Evolutionary conservation across 306 rosid genomes (phyloP), one percentile per base, ranked within the genome.

Genomic region (Macrotyloma uniflorum): DNA sequence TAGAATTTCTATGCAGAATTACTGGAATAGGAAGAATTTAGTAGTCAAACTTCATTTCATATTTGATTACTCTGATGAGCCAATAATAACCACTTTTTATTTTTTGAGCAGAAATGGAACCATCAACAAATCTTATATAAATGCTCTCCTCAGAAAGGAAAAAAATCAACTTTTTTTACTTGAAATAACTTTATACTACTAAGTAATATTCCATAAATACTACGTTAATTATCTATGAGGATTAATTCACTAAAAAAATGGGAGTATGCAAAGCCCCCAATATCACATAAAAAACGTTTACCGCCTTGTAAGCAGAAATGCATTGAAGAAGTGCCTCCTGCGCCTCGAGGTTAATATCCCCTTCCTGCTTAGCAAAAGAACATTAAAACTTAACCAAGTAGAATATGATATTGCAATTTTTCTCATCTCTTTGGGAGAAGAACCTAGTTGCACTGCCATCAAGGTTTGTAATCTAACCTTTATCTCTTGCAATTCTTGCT

Each of bases 281-380:
- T 32, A 62, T 53, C 58, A 43, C 14, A 33, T 10, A 46, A 68
- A n/a, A 11, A 45, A 36, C 26, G 26, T 30, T 51, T 88, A 93
- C 98, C 94, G 85, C 87, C 76, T 75, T 88, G 84, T 90, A 93
- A 86, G 93, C 79, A 71, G 86, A 84, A 61, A 93, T 66, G 84
- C 96, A 89, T 76, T 87, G 83, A 46, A 59, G 76, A 20, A 93
- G 91, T 49, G 90, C 83, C 74, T 77, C 78, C 82, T 83, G 81
- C 66, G 89, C 96, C 77, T 87, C 81, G 33, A 46, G 20, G 64
- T 81, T 73, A 70, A 62, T 76, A 71, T 62, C 72, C 65, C 55
- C 35, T 50, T 58, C 83, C 93, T 93, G 85, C 78, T 72, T 67
- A 35, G 63, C 40, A 47, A 78, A 72, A 72, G 18, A 62, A 55